Evolutionary conservation across 148 eudicot genomes (phyloP), one percentile per base, ranked within the genome.

Genomic region (Vaccinium darrowii): DNA sequence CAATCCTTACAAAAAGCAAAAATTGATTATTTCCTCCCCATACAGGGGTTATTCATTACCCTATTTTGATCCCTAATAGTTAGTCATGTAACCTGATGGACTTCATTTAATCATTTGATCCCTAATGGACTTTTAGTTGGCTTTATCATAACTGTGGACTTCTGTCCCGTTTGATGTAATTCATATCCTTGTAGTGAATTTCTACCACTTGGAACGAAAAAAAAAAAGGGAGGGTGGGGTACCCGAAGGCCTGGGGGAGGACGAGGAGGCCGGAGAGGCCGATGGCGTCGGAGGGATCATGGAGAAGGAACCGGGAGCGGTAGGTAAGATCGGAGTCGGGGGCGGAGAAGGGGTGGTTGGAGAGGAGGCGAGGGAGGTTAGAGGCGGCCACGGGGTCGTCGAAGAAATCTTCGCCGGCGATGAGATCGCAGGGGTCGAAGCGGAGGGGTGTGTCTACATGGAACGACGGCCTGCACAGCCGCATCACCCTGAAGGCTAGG

Each of bases 161-260:
- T 58, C 63, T 58, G 14, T 58, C 19, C 60, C 14, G 60, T 56
- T 14, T 15, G 3, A 16, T 56, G 3, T 56, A 56, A 13, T 56
- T 0, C 21, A 19, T 19, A 23, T 60, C 21, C 2, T 60, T n/a
- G 23, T n/a, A n/a, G 67, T 19, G 21, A 21, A 21, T 10, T 60
- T 43, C 47, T 43, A 43, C 47, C 47, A 5, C 47, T 43, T 43
- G 47, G 21, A 60, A 33, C 2, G 39, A 13, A 43, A 76, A 39
- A 23, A 43, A 52, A 84, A 51, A 78, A 54, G 63, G 0, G 39
- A 2, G 23, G 49, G 33, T 50, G 57, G 3, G 18, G 13, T 15
- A 94, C 98, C 99, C 99, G 84, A 97, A 97, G 72, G 99, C 92
- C 27, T 97, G 99, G 9, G 99, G 99, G 23, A 97, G 95, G 47